These are phyloP conservation scores for Fusarium sp. DNA, from an alignment of 2,329 filamentous ascomycete species.

Conservation along the genomic window DNA sequence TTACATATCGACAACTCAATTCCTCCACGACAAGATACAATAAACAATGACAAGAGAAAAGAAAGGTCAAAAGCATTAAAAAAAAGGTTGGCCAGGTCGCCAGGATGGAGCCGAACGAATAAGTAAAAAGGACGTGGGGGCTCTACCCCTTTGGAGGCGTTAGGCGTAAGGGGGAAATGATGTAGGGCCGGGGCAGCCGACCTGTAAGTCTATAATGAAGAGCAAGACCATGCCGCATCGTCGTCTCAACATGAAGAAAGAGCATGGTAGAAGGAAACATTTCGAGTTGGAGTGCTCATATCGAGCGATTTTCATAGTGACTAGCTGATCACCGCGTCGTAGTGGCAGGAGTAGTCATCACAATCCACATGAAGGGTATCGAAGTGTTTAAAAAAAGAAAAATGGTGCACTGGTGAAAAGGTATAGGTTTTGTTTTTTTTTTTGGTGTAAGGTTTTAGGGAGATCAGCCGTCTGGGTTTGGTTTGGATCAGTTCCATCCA, in stretches of 20 bases:
- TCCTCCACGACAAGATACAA: constrained; percentile 35
- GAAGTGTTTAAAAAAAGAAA: constrained; percentile 48
- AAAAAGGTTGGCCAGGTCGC: constrained; percentile 45
- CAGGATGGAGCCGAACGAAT: constrained; percentile 47
- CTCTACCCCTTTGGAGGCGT: constrained; percentile 47
- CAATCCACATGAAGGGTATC: constrained; percentile 52
- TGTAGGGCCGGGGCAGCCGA: constrained; percentile 37
- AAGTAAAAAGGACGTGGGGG: constrained; percentile 39
- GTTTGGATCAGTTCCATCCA: constrained; percentile 82
- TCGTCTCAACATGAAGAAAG: constrained; percentile 40
- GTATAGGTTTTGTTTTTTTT: constrained; percentile 37
- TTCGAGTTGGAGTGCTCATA: constrained; percentile 43
- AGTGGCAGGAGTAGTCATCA: constrained; percentile 42
- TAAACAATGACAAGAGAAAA: constrained; percentile 41
- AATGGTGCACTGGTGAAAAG: constrained; percentile 41
- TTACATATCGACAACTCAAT: constrained; percentile 29
- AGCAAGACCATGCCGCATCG: constrained; percentile 40
- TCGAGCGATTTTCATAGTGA: constrained; percentile 17
- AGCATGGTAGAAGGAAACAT: constrained; percentile 40
- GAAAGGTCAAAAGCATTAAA: constrained; percentile 42
- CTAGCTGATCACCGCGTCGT: constrained; percentile 34
- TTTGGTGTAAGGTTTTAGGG: constrained; percentile 24
- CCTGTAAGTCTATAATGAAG: constrained; percentile 47
- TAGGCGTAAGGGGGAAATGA: constrained; percentile 37
- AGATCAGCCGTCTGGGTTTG: constrained; percentile 29